phyloP scores from a whole-genome alignment of 495 filamentous ascomycete genomes.

The Penicillium bialowiezense region DNA sequence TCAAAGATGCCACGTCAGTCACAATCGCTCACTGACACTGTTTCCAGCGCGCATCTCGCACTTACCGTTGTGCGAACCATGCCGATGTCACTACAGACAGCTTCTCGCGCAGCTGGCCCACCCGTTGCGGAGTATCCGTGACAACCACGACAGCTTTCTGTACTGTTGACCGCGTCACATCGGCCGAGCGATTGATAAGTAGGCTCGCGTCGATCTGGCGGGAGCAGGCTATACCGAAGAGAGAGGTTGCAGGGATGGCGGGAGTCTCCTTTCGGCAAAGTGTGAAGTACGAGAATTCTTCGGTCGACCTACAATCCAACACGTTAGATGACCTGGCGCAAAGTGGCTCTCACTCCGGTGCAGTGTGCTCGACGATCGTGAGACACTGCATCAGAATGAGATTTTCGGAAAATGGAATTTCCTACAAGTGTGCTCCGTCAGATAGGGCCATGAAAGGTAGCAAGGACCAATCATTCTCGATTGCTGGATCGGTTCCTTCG shows the following conservation, averaged over 20 bases:
- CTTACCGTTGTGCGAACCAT: constrained; percentile 95
- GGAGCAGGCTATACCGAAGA: constrained; percentile 96
- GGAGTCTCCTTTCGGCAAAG: constrained; percentile 66
- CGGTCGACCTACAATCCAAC: constrained; percentile 57
- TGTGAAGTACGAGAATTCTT: constrained; percentile 99
- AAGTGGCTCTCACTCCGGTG: neutral
- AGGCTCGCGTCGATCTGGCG: constrained; percentile 80
- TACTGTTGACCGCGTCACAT: constrained; percentile 92
- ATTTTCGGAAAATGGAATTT: neutral
- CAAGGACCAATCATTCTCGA: constrained; percentile 86
- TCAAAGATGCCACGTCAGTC: constrained; percentile 16
- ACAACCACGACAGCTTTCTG: constrained; percentile 99
- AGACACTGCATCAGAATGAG: neutral
- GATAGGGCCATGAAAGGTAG: constrained; percentile 97
- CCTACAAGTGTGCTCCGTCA: constrained; percentile 91
- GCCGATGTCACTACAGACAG: constrained; percentile 85
- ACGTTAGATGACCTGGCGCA: constrained; percentile 3
- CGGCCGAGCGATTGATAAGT: constrained; percentile 72
- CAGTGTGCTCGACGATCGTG: neutral
- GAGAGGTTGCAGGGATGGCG: constrained; percentile 65
- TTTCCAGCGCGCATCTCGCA: constrained; percentile 14
- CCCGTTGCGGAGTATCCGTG: constrained; percentile 79
- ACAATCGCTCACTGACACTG: neutral
- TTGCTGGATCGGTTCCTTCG: constrained; percentile 75
- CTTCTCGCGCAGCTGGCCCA: constrained; percentile 77